Evolutionary conservation across 495 filamentous ascomycete species (phyloP), one percentile per base, ranked within the genome.

Genomic region (Podospora bellae-mahoneyi): DNA sequence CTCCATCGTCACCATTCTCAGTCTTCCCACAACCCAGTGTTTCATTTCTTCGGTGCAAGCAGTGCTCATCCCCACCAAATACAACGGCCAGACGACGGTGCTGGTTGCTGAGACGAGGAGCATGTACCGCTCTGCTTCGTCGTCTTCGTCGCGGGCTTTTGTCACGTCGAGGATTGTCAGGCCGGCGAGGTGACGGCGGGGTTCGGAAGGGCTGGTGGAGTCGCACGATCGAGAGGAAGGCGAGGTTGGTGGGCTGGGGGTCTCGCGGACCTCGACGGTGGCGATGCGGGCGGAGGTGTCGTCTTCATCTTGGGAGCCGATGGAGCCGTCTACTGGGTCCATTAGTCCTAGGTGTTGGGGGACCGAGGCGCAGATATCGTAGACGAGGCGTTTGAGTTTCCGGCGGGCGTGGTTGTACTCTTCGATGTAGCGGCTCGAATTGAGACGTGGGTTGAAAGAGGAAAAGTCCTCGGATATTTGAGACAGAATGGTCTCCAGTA

Each of bases 401-500:
- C 74, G 53, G 9, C 75, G 68, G 2, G 79, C 74, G 18, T 75
- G 64, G 59, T 72, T 73, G 32, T 72, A 68, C 28, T 74, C 67
- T 10, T 78, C 69, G 55, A 69, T 26, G 57, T 76, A 74, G 2
- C 69, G 62, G 27, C 62, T 48, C 3, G 69, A 66, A 48, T 69
- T 34, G 15, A 68, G 62, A 23, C 48, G 39, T 0, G 74, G 58
- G 65, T 60, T 26, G 32, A 67, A 65, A 48, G 59, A 16, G 15
- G 67, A 39, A 6, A 74, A 70, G 27, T 73, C 64, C 10, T 58
- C 61, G 30, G 77, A 72, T 23, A 82, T 73, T 30, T 77, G 70
- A 5, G 72, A 66, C 10, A 79, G 66, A 16, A 88, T 84, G 20
- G 84, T 83, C 64, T 88, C 85, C 68, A 84, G 84, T 55, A 86